A percentile compares a stretch with the other conserved stretches of the same genome.
phyloP scores from a whole-genome alignment of 2,329 filamentous ascomycete genomes.

The Dactylella cylindrospora region DNA sequence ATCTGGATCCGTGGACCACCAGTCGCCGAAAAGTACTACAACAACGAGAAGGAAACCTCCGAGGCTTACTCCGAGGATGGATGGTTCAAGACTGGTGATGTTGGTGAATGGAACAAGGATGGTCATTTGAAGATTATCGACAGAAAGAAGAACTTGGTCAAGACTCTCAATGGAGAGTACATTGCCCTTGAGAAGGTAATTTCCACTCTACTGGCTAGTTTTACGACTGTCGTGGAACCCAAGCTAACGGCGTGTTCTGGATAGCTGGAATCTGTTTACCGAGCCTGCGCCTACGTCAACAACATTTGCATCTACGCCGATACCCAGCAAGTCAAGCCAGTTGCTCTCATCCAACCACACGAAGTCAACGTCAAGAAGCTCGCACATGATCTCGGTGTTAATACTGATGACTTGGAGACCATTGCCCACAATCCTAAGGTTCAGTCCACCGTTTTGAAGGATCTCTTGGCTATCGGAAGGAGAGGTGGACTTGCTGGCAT shows the following conservation, averaged over 20 bases:
- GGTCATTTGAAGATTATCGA: conserved; percentile 88
- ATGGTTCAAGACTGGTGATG: conserved; percentile 97
- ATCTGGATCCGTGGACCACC: conserved; percentile 81
- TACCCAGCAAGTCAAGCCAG: conserved; percentile 70
- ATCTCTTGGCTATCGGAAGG: conserved; percentile 66
- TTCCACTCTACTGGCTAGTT: not conserved
- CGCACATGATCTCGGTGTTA: conserved; percentile 63
- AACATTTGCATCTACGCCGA: conserved; percentile 89
- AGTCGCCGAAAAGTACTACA: conserved; percentile 76
- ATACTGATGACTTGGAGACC: conserved; percentile 66
- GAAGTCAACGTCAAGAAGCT: conserved; percentile 65
- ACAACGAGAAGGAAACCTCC: conserved; percentile 81
- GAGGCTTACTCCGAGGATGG: conserved; percentile 77
- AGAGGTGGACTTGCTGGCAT: conserved; percentile 68
- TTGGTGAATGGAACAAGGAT: conserved; percentile 79
- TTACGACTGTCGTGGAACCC: not conserved
- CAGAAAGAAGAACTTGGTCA: conserved; percentile 97
- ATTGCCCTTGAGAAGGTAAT: conserved; percentile 79
- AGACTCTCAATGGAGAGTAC: conserved; percentile 93
- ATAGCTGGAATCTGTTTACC: conserved; percentile 84
- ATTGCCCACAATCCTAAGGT: conserved; percentile 70
- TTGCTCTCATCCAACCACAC: conserved; percentile 75
- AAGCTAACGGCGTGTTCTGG: not conserved
- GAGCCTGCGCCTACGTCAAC: conserved; percentile 72
- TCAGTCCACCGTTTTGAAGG: conserved; percentile 66